Conservation (phyloP, 495 filamentous ascomycete species). For the Hypoxylon subgilvum region DNA sequence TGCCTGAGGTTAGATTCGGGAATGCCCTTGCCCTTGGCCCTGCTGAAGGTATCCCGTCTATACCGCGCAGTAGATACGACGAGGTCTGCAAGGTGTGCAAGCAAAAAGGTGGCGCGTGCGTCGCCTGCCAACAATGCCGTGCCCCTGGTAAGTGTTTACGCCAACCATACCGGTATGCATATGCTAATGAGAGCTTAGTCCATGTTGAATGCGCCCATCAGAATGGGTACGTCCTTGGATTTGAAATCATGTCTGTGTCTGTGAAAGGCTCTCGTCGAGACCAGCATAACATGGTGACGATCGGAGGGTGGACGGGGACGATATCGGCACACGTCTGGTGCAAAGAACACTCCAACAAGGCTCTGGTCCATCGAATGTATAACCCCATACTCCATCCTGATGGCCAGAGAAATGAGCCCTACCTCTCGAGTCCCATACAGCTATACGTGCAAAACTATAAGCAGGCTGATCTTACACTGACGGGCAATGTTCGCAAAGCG, state of each 20-base stretch:
- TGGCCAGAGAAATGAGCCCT: constrained; percentile 46
- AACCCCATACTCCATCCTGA: constrained; percentile 69
- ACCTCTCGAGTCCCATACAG: constrained; percentile 71
- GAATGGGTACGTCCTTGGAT: constrained; percentile 79
- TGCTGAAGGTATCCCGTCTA: constrained; percentile 84
- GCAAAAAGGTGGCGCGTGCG: constrained; percentile 71
- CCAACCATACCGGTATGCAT: constrained; percentile 1
- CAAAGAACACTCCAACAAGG: constrained; percentile 79
- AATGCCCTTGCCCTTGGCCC: constrained; percentile 79
- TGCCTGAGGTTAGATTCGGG: constrained; percentile 88
- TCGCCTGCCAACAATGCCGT: constrained; percentile 81
- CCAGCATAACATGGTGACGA: constrained; percentile 70
- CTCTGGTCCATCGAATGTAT: constrained; percentile 74
- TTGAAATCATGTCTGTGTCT: constrained; percentile 86
- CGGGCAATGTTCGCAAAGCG: constrained; percentile 90
- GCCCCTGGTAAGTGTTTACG: constrained; percentile 52
- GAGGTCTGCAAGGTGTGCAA: constrained; percentile 88
- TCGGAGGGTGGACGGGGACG: constrained; percentile 76
- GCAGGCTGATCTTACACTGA: constrained; percentile 87
- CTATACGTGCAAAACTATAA: constrained; percentile 88
- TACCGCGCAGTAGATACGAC: constrained; percentile 70
- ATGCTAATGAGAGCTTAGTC: constrained; percentile 54
- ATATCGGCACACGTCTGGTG: constrained; percentile 87
- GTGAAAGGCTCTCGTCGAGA: constrained; percentile 87
- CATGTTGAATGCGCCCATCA: constrained; percentile 91